Evolutionary conservation across 176 grass and related monocot species (phyloP), one percentile per base, ranked within the genome.

Genomic region (Raddia guianensis): DNA sequence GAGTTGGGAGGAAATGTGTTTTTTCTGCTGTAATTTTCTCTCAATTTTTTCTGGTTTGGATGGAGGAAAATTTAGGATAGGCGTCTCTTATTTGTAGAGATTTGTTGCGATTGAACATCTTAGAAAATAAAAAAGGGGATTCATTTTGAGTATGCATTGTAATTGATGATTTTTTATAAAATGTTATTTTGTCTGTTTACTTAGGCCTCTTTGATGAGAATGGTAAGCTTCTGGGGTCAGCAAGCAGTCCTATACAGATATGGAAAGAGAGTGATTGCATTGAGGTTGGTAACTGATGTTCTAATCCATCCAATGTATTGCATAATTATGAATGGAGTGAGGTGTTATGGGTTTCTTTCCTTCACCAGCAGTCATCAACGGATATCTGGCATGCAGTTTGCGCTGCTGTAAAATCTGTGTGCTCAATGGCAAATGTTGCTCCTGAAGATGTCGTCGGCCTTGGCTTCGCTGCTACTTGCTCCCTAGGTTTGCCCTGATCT

Each of bases 381-480:
- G 92, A 98, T 85, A 98, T 98, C 52, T 95, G 95, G 95, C 95
- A 91, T 59, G 95, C 95, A 0, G 89, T 98, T 14, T 98, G 95
- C 75, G 84, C 90, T 21, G 90, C 92, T 20, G 92, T 98, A 70
- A 95, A 91, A 87, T 81, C 81, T 6, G 90, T 90, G 0, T 95
- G 90, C 58, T 89, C 88, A 5, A 8, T 87, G 45, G 90, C 78
- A 49, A 85, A 55, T 35, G 84, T 93, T 71, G 77, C 74, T 20
- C 84, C 92, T 58, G 79, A 95, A 56, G 88, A 91, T 53, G 92
- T 98, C 0, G 53, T 56, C 9, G 86, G 95, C 62, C 82, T 98
- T 19, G 95, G 95, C 48, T 98, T 98, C 45, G 88, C 95, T 0
- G 95, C 92, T 40, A 98, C 95, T 80, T 98, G 95, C 77, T 98